Conservation (phyloP, 2,329 filamentous ascomycete species). For the Diplodia sapinea region DNA sequence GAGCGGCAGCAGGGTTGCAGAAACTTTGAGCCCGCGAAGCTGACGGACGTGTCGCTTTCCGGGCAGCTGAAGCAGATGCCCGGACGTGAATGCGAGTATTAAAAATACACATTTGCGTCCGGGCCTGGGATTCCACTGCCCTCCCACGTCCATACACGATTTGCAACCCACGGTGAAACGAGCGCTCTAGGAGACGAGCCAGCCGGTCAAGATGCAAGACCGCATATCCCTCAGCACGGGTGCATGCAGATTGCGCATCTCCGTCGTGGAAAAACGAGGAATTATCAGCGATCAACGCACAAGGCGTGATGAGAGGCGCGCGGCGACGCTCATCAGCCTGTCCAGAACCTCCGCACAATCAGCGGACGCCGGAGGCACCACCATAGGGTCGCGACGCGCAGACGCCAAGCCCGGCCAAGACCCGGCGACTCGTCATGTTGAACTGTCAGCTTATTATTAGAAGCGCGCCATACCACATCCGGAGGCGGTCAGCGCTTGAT, state of each 20-base stretch:
- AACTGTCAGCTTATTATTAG: background rate
- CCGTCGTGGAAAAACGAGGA: background rate
- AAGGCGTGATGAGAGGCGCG: background rate
- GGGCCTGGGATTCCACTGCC: too few relatives aligned
- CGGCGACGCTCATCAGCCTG: background rate
- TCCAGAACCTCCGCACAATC: background rate
- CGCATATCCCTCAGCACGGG: too few relatives aligned
- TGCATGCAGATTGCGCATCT: too few relatives aligned
- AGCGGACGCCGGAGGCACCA: background rate
- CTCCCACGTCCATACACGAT: too few relatives aligned
- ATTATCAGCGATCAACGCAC: constrained; percentile 7
- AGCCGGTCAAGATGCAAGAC: too few relatives aligned
- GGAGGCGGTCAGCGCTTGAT: constrained; percentile 18
- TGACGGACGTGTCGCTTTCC: too few relatives aligned
- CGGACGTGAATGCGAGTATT: too few relatives aligned
- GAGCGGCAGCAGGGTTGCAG: background rate
- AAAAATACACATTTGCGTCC: too few relatives aligned
- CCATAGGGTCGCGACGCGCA: constrained; percentile 2
- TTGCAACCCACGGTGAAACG: too few relatives aligned
- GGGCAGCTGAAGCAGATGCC: too few relatives aligned
- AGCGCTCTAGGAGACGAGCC: too few relatives aligned
- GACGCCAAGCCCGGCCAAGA: constrained; percentile 8
- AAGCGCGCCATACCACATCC: background rate
- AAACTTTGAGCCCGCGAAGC: too few relatives aligned
- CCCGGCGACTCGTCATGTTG: constrained; percentile 6